Base-by-base conservation (phyloP, 495 filamentous ascomycete genomes). In the Aspergillus cristatus region DNA sequence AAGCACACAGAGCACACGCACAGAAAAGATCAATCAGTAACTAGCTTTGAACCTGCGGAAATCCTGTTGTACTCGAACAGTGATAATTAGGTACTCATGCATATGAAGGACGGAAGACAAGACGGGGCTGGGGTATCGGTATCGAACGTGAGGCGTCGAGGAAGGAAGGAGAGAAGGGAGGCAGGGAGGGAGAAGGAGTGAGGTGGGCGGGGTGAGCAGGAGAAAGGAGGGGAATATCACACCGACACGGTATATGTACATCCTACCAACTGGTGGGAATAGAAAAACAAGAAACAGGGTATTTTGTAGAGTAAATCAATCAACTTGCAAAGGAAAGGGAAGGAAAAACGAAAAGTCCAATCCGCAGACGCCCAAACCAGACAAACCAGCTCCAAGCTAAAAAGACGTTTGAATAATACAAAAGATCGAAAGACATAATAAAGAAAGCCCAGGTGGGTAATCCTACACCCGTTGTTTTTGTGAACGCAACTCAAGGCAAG, bases 21-120 rank as follows among this genome's bases (percentile, higher is more conserved):
- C 3, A 7, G 6, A 15, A 34, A 20, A 30, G 32, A 28, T 28
- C 3, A 31, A 38, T n/a, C 16, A 39, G 28, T 14, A 40, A 52
- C 38, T 55, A 55, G 25, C 48, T 55, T 55, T 48, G 52, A 45
- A 44, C 53, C 53, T 55, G 53, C 53, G 48, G 52, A 43, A 41
- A 35, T 14, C 8, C 4, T 24, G 20, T 24, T 4, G 20, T 24
- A 8, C n/a, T n/a, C n/a, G n/a, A n/a, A n/a, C n/a, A n/a, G n/a
- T n/a, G n/a, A n/a, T n/a, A n/a, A n/a, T n/a, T 24, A 24, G 8
- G 20, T 4, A 24, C 20, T 24, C 20, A 8, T 26, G 31, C 13
- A 38, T 33, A 16, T 14, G 18, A 33, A 40, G 34, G 24, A 11
- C 25, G 42, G 18, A 30, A 32, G n/a, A 38, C 3, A 32, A 26